Evolutionary conservation across 441 rosid genomes (phyloP).

Genomic region (Adansonia grandidieri): DNA sequence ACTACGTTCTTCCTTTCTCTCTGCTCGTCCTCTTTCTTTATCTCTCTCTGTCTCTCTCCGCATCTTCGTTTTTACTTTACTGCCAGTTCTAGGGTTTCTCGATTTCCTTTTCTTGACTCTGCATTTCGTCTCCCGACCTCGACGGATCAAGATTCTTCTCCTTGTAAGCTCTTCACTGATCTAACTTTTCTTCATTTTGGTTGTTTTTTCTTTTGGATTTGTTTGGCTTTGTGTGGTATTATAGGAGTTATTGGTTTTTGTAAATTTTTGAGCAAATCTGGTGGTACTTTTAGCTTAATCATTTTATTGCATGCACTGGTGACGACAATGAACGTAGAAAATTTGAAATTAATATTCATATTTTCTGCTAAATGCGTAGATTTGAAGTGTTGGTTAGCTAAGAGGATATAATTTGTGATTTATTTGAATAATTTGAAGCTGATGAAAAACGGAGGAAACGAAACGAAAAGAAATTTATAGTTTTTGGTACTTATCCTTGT

Average conservation of each 20-base stretch:
- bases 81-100: constrained; percentile 47
- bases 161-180: constrained; percentile 60
- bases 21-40: constrained; percentile 19
- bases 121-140: constrained; percentile 35
- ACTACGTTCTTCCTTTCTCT: constrained; percentile 41
- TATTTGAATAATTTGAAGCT: constrained; percentile 15
- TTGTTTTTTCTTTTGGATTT: neutral
- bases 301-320: constrained; percentile 7
- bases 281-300: neutral
- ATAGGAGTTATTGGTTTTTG: neutral
- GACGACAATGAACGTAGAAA: neutral
- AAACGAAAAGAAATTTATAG: neutral
- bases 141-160: constrained; percentile 58
- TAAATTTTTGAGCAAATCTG: constrained; percentile 8
- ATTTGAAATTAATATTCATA: neutral
- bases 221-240: constrained; percentile 4
- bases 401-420: neutral
- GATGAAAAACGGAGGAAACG: constrained; percentile 13
- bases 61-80: constrained; percentile 24
- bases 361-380: constrained; percentile 13
- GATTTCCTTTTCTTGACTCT: constrained; percentile 37
- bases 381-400: constrained; percentile 25
- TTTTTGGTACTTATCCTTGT: neutral
- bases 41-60: constrained; percentile 30
- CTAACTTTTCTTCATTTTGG: constrained; percentile 30